A percentile compares a stretch with the other conserved stretches of the same genome.
Conservation (phyloP, 805 yeast species). For the Diddensiella transvaalensis region DNA sequence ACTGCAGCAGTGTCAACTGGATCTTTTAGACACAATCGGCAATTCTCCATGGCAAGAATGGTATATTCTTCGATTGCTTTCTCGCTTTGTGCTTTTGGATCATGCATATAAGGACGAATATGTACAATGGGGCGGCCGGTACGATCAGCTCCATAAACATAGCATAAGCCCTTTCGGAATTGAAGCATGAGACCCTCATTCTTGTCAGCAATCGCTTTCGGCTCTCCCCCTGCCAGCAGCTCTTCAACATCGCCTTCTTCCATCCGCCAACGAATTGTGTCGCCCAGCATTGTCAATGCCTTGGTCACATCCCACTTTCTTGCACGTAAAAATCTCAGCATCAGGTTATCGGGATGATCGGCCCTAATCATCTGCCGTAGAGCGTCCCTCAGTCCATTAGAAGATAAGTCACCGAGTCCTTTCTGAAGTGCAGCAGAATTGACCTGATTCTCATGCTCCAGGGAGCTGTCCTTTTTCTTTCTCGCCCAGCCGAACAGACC, state of each 20-base stretch:
- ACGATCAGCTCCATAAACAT: constrained; percentile 69
- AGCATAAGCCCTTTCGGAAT: constrained; percentile 64
- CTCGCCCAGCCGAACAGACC: constrained; percentile 29
- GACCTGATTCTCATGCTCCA: constrained; percentile 11
- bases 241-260: constrained; percentile 58
- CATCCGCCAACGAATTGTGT: constrained; percentile 72
- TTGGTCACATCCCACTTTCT: constrained; percentile 78
- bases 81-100: constrained; percentile 60
- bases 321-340: constrained; percentile 78
- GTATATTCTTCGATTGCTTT: constrained; percentile 76
- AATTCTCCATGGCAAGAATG: constrained; percentile 70
- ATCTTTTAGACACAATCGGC: constrained; percentile 69
- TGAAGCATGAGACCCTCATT: constrained; percentile 48
- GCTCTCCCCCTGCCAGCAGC: constrained; percentile 69
- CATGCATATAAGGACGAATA: constrained; percentile 76
- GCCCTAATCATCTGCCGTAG: constrained; percentile 63
- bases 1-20: constrained; percentile 79
- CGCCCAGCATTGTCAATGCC: constrained; percentile 65
- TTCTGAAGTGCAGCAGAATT: constrained; percentile 39
- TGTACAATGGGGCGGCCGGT: constrained; percentile 74
- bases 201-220: constrained; percentile 46
- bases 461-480: constrained; percentile 14
- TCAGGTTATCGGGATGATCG: constrained; percentile 76
- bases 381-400: constrained; percentile 47
- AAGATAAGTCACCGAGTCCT: constrained; percentile 49